Conservation (phyloP, 352 stramenopile species). For the Aphanomyces euteiches region DNA sequence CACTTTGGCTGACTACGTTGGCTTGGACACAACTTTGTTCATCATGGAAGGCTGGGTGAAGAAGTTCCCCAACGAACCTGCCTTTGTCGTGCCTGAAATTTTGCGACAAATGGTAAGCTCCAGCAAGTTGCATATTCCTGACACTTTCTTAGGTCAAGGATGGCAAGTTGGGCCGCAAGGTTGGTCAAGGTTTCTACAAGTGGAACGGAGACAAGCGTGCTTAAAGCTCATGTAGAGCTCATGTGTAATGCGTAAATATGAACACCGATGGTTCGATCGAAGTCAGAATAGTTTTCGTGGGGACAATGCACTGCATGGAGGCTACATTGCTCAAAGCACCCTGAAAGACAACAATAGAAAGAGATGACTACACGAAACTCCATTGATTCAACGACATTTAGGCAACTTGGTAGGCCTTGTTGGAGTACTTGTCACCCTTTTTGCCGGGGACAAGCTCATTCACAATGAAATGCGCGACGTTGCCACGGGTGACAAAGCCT, state of each 20-base stretch:
- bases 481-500: neutral
- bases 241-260: too few species aligned
- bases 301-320: too few species aligned
- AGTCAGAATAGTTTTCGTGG: too few species aligned
- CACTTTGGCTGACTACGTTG: constrained; percentile 94
- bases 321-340: too few species aligned
- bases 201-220: constrained; percentile 81
- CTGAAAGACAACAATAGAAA: too few species aligned
- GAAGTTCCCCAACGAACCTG: constrained; percentile 92
- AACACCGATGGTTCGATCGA: too few species aligned
- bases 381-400: constrained; percentile 18
- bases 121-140: too few species aligned
- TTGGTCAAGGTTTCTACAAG: constrained; percentile 96
- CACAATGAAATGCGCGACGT: constrained; percentile 14
- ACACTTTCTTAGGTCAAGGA: constrained; percentile 34
- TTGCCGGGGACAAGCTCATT: neutral
- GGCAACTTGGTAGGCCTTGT: constrained; percentile 2
- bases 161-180: constrained; percentile 95
- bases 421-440: constrained; percentile 12
- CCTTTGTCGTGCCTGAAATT: constrained; percentile 93
- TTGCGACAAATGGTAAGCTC: constrained; percentile 86
- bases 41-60: constrained; percentile 95
- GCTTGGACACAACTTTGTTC: constrained; percentile 94
- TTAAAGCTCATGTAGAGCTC: constrained; percentile 37
- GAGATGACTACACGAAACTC: too few species aligned